Percentiles rank a stretch among this genome's conserved stretches.
Evolutionary conservation across 208 protist genomes (phyloP).

Genomic region (Endotrypanum monterogeii): DNA sequence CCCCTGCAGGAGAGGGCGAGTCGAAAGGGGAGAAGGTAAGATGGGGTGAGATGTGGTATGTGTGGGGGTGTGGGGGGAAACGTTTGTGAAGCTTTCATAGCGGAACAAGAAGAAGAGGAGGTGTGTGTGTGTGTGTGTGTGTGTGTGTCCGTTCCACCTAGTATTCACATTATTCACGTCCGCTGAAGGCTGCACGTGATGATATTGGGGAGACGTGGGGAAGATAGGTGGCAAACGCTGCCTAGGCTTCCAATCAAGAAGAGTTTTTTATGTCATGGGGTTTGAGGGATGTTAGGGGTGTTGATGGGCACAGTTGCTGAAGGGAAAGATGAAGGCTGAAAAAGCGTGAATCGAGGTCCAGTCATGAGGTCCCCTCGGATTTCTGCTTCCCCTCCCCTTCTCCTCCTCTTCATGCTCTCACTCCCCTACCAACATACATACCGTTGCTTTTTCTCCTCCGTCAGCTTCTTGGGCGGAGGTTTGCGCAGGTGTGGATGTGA

Average conservation of each 20-base stretch:
- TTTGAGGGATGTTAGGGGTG: background rate
- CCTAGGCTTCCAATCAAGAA: no score
- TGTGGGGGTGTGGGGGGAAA: background rate
- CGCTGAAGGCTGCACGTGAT: background rate
- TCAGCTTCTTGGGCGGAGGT: no score
- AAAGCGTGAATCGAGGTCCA: background rate
- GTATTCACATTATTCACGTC: background rate
- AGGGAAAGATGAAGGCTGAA: background rate
- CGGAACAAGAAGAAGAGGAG: no score
- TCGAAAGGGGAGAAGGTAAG: no score
- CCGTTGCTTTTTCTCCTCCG: background rate
- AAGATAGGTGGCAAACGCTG: no score
- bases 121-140: no score
- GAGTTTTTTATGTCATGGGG: no score
- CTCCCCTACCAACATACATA: no score
- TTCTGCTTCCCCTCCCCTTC: background rate
- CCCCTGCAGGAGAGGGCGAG: background rate
- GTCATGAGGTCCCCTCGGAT: no score
- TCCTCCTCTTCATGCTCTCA: background rate
- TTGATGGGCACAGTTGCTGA: background rate
- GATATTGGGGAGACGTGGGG: background rate
- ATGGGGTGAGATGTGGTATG: no score
- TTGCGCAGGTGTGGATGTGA: no score
- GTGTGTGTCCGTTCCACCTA: background rate
- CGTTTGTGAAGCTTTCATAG: background rate